Base-by-base conservation (phyloP, 192 early-diverging fungal species). In the Phycomyces nitens region DNA sequence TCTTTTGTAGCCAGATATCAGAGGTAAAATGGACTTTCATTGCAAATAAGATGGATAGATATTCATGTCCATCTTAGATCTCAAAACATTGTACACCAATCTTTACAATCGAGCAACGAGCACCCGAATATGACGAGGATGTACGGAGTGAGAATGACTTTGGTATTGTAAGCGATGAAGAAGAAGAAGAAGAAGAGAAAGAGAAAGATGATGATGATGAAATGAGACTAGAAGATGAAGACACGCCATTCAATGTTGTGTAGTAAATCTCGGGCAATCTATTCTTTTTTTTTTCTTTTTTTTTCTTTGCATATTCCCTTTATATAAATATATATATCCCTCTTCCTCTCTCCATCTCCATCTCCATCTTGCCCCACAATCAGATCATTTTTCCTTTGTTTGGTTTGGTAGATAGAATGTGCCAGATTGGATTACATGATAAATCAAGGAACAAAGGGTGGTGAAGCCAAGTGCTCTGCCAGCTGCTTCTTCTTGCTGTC, bases 41-140 rank as follows among this genome's bases (percentile, higher is more conserved):
- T 20, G 18, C 5, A 57, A 57, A 40, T 42, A 42, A 42, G 41
- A 42, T 42, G 14, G 8, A 42, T 14, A 42, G 14, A 42, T 55
- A 26, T 55, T 55, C 3, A 26, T 51, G 49, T 47, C 6, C 38
- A 18, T 6, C 11, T 52, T 67, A 84, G 82, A 67, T 85, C 12
- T 66, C 61, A 7, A 29, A 66, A 40, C 66, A 66, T 10, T 52
- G 65, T 24, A 74, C 81, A 21, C 78, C 88, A 21, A 64, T 92
- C 7, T 82, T 92, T 62, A 85, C 81, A 3, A 82, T 92, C 26
- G 80, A 78, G 27, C 84, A 89, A 21, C 73, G 68, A 24, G 83
- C 80, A 26, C 89, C 90, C 1, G 82, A 80, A 14, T 92, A 87
- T 66, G 65, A 73, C 29, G 85, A 89, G 53, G 77, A 79, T 22